Evolutionary conservation across 495 filamentous ascomycete species (phyloP), one percentile per base, ranked within the genome.

Genomic region (Aspergillus taichungensis): DNA sequence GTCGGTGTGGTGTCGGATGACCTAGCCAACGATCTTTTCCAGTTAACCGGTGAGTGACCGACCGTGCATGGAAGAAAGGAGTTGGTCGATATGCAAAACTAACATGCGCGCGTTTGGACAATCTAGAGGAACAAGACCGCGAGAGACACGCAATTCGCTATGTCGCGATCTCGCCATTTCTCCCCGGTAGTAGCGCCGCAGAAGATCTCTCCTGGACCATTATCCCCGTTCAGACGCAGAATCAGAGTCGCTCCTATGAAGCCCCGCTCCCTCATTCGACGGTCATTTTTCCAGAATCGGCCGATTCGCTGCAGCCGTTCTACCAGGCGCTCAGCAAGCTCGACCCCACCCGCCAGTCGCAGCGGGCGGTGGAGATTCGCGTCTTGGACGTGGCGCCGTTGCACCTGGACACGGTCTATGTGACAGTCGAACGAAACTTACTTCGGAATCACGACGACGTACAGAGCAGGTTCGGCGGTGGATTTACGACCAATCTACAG

Each of bases 1-100:
- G 77, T 88, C 29, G 92, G 87, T 37, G 78, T 92, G 36, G 59
- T 98, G 40, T 94, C 90, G 12, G 84, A 90, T 53, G 86, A 94
- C 60, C 73, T 98, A 30, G 88, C 85, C 47, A 71, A 73, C 28
- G 84, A 94, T 58, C 74, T 96, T 35, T 94, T 94, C 56, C 85
- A 82, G 18, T 72, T 75, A 45, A 52, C 59, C 49, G 61, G 67
- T 71, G 46, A 64, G 62, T 43, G 24, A 37, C 27, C 14, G 8
- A 13, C 50, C 12, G 49, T 50, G 28, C 50, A 46, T 8, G 53
- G 53, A 24, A 24, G 18, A 4, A 24, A 24, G 18, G 2, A 24
- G 18, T 2, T 1, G 4, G 18, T 1, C 18, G 18, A 24, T 24
- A 24, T 24, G 18, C 18, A 4, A 24, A 24, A 24, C 18, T 24